These are phyloP conservation scores for Annulohypoxylon truncatum DNA, from an alignment of 2,329 filamentous ascomycete species.

Conservation along the genomic window DNA sequence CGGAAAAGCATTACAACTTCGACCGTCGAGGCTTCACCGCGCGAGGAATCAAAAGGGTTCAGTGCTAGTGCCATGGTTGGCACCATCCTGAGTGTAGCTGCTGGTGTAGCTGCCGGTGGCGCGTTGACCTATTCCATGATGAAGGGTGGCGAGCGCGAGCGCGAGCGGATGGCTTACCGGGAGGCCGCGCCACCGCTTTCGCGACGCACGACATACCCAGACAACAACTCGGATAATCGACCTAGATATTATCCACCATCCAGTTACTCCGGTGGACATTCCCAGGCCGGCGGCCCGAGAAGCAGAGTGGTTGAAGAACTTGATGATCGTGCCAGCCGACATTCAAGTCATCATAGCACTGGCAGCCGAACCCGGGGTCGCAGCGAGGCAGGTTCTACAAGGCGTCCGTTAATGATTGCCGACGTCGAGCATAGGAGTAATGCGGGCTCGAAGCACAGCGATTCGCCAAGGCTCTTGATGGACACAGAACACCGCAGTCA, in stretches of 20 bases:
- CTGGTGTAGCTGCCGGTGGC: conserved; percentile 75
- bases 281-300: conserved; percentile 46
- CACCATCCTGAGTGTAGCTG: conserved; percentile 77
- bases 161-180: conserved; percentile 54
- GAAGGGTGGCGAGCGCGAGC: conserved; percentile 65
- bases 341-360: conserved; percentile 53
- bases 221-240: conserved; percentile 50
- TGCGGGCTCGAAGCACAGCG: conserved; percentile 52
- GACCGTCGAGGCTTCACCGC: conserved; percentile 44
- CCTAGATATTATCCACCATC: conserved; percentile 53
- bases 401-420: conserved; percentile 54
- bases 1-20: conserved; percentile 54
- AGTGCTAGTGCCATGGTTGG: conserved; percentile 76
- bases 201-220: conserved; percentile 61
- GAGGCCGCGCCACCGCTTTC: conserved; percentile 53
- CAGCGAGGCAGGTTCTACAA: conserved; percentile 55
- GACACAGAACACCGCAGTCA: conserved; percentile 40
- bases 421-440: conserved; percentile 58
- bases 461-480: conserved; percentile 45
- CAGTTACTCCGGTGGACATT: conserved; percentile 53
- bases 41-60: conserved; percentile 44
- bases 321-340: conserved; percentile 57
- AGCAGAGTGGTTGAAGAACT: conserved; percentile 52
- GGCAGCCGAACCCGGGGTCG: conserved; percentile 53
- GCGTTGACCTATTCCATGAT: conserved; percentile 77